Conservation (phyloP, 352 stramenopile genomes). For the Pythium aphanidermatum region DNA sequence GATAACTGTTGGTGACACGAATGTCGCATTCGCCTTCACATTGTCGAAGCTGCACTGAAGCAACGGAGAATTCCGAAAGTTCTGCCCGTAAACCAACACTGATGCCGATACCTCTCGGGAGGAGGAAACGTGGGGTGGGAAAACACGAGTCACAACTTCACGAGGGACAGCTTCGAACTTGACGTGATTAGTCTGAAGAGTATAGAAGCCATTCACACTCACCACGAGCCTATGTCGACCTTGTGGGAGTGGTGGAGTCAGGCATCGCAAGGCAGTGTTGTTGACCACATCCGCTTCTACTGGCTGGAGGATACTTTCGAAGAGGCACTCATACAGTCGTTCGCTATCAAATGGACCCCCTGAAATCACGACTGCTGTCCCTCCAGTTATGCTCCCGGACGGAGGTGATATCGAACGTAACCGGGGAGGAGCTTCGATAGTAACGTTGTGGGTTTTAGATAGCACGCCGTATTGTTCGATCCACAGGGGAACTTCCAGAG, state of each 20-base stretch:
- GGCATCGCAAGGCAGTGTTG: not conserved
- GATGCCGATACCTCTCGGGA: slow-evolving; percentile 4
- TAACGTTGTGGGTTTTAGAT: slow-evolving; percentile 4
- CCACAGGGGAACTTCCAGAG: slow-evolving; percentile 1
- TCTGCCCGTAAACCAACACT: slow-evolving; percentile 28
- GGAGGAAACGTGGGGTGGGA: slow-evolving; percentile 11
- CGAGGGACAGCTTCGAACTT: slow-evolving; percentile 26
- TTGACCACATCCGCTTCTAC: not conserved
- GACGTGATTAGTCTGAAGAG: slow-evolving; percentile 23
- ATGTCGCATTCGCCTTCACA: slow-evolving; percentile 21
- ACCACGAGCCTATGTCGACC: slow-evolving; percentile 20
- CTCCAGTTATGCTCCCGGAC: slow-evolving; percentile 17
- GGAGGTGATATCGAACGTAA: slow-evolving; percentile 4
- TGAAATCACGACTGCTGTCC: slow-evolving; percentile 23
- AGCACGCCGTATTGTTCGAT: slow-evolving; percentile 9
- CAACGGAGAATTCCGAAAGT: slow-evolving; percentile 42
- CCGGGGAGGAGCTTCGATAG: not conserved
- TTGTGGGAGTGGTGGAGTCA: not conserved
- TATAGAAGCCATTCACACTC: slow-evolving; percentile 14
- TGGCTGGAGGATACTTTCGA: not conserved
- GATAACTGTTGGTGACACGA: slow-evolving; percentile 36
- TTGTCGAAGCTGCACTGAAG: slow-evolving; percentile 45
- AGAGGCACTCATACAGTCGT: slow-evolving; percentile 5
- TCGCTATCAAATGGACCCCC: slow-evolving; percentile 26
- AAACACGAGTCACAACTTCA: slow-evolving; percentile 22